These are phyloP conservation scores for Coemansia sp. DNA, from an alignment of 192 early-diverging fungal genomes.

Conservation along the genomic window DNA sequence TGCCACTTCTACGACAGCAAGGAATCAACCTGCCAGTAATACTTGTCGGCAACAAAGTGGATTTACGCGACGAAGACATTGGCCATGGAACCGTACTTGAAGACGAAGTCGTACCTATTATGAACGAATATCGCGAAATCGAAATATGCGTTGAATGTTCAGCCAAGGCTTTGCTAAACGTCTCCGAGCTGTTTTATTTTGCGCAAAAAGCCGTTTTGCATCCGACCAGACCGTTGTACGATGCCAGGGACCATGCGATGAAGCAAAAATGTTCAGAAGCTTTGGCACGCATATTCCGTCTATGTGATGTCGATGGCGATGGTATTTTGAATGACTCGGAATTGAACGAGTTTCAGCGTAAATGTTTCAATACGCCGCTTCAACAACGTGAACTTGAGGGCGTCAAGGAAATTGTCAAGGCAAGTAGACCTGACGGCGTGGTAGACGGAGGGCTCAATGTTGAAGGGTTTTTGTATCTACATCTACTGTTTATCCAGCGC, in stretches of 20 bases:
- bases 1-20: slow-evolving; percentile 87
- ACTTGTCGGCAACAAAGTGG: slow-evolving; percentile 59
- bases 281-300: slow-evolving; percentile 87
- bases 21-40: slow-evolving; percentile 95
- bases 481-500: slow-evolving; percentile 95
- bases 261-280: slow-evolving; percentile 92
- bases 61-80: slow-evolving; percentile 67
- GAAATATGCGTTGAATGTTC: slow-evolving; percentile 99
- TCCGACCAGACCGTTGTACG: slow-evolving; percentile 95
- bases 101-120: slow-evolving; percentile 94
- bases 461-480: slow-evolving; percentile 89
- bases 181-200: slow-evolving; percentile 99
- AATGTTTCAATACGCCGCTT: slow-evolving; percentile 96
- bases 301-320: slow-evolving; percentile 96
- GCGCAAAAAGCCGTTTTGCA: slow-evolving; percentile 99
- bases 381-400: slow-evolving; percentile 95
- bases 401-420: slow-evolving; percentile 92
- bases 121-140: slow-evolving; percentile 99
- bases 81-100: slow-evolving; percentile 82
- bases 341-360: slow-evolving; percentile 91
- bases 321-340: slow-evolving; percentile 88
- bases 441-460: slow-evolving; percentile 85
- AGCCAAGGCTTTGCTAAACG: slow-evolving; percentile 90
- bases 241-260: slow-evolving; percentile 84
- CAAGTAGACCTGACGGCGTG: slow-evolving; percentile 86